These are phyloP conservation scores for Neurospora pannonica DNA, from an alignment of 495 filamentous ascomycete species.

Conservation along the genomic window DNA sequence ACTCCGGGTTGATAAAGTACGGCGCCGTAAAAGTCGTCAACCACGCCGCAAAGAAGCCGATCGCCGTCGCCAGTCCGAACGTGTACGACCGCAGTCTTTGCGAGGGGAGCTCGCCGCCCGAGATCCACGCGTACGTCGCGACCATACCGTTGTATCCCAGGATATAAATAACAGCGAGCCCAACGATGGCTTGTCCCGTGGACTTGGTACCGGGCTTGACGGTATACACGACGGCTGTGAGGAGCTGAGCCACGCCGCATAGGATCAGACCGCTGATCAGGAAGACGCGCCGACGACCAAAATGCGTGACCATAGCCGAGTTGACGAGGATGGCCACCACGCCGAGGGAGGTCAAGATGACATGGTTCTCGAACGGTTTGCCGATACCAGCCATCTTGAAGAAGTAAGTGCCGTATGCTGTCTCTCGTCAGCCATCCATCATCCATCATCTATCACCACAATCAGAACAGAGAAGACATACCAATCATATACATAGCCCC, in stretches of 20 bases:
- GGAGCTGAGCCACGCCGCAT: conserved; percentile 41
- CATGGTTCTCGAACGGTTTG: conserved; percentile 46
- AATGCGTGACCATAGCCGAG: conserved; percentile 38
- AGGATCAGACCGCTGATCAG: conserved; percentile 37
- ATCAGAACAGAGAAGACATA: conserved; percentile 7
- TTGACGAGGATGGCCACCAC: conserved; percentile 44
- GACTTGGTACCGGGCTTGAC: conserved; percentile 33
- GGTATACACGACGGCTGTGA: conserved; percentile 43
- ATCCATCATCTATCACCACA: background rate
- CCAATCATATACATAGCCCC: conserved; percentile 54
- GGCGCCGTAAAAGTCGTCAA: conserved; percentile 49
- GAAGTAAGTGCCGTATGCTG: conserved; percentile 53
- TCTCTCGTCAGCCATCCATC: conserved; percentile 4
- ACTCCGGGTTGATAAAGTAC: conserved; percentile 52
- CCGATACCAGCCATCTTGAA: conserved; percentile 51
- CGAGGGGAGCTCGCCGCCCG: conserved; percentile 46
- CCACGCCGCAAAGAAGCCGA: conserved; percentile 47
- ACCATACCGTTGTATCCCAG: conserved; percentile 42
- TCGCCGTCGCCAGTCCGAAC: conserved; percentile 40
- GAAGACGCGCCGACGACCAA: conserved; percentile 44
- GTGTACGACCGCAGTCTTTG: conserved; percentile 44
- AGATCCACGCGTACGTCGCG: conserved; percentile 48
- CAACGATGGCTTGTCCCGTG: conserved; percentile 44
- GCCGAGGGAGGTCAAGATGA: conserved; percentile 42
- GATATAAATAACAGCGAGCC: conserved; percentile 42